A percentile compares a stretch with the other conserved stretches of the same genome.
These are phyloP conservation scores for Phytophthora tubulina DNA, from an alignment of 352 stramenopile species.

Conservation along the genomic window DNA sequence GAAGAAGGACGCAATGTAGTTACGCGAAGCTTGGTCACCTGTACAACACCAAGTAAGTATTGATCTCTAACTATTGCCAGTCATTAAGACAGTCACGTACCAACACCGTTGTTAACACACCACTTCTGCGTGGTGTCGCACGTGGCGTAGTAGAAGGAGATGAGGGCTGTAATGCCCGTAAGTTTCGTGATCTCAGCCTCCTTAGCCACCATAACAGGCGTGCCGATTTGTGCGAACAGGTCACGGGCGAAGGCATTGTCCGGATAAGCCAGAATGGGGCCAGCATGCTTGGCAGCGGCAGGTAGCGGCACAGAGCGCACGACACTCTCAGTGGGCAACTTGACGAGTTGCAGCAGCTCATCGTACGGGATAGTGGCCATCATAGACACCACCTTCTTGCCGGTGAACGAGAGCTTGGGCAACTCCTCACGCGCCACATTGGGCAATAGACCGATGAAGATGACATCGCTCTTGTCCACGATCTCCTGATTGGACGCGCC, in stretches of 20 bases:
- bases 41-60: not conserved
- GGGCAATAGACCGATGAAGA: conserved; percentile 85
- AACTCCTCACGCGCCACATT: conserved; percentile 76
- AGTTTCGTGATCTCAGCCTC: conserved; percentile 88
- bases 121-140: conserved; percentile 86
- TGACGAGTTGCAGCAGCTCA: conserved; percentile 76
- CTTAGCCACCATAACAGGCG: conserved; percentile 81
- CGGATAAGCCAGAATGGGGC: conserved; percentile 84
- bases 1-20: conserved; percentile 89
- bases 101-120: conserved; percentile 88
- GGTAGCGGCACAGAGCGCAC: conserved; percentile 84
- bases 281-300: conserved; percentile 75
- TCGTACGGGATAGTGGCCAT: conserved; percentile 92
- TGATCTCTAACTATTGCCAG: not conserved
- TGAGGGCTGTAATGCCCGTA: conserved; percentile 87
- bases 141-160: conserved; percentile 90
- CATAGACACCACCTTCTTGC: conserved; percentile 86
- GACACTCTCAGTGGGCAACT: conserved; percentile 76
- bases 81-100: conserved; percentile 44
- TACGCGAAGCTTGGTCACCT: conserved; percentile 76
- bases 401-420: conserved; percentile 72
- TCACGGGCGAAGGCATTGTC: conserved; percentile 75
- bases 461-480: conserved; percentile 82
- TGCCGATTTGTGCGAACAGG: conserved; percentile 81
- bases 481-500: conserved; percentile 81